A percentile compares a stretch with the other conserved stretches of the same genome.
Conservation (phyloP, 331 rosid genomes). For the Arachis monticola region DNA sequence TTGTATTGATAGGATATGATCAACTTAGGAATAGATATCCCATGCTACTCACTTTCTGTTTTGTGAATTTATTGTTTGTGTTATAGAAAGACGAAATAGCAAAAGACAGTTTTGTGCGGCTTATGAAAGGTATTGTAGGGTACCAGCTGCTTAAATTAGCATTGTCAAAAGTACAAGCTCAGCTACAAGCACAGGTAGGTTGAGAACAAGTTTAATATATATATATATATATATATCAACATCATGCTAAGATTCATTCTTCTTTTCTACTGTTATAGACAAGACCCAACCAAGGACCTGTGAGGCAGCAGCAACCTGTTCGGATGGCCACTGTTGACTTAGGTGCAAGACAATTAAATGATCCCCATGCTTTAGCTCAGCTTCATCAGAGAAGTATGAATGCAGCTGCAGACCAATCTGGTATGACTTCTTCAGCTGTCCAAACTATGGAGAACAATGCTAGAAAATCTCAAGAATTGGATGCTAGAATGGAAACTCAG, state of each 20-base stretch:
- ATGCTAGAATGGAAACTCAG: constrained; percentile 56
- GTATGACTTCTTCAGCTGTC: constrained; percentile 54
- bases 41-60: constrained; percentile 30
- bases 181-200: background rate
- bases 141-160: constrained; percentile 71
- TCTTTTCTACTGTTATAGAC: constrained; percentile 41
- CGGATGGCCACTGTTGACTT: constrained; percentile 58
- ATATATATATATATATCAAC: constrained; percentile 1
- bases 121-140: constrained; percentile 75
- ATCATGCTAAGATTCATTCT: constrained; percentile 32
- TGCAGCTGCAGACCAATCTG: constrained; percentile 52
- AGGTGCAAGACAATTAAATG: constrained; percentile 57
- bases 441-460: constrained; percentile 57
- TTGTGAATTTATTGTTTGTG: constrained; percentile 22
- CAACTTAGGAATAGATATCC: background rate
- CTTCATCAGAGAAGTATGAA: constrained; percentile 69
- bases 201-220: no score
- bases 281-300: constrained; percentile 52
- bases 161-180: background rate
- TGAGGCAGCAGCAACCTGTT: constrained; percentile 54
- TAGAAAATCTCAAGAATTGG: constrained; percentile 55
- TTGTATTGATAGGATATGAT: constrained; percentile 7
- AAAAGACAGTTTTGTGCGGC: constrained; percentile 79
- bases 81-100: constrained; percentile 72
- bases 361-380: constrained; percentile 68